Conservation (phyloP, 1,139 yeast genomes). For the Nadsonia starkeyi-henricii region DNA sequence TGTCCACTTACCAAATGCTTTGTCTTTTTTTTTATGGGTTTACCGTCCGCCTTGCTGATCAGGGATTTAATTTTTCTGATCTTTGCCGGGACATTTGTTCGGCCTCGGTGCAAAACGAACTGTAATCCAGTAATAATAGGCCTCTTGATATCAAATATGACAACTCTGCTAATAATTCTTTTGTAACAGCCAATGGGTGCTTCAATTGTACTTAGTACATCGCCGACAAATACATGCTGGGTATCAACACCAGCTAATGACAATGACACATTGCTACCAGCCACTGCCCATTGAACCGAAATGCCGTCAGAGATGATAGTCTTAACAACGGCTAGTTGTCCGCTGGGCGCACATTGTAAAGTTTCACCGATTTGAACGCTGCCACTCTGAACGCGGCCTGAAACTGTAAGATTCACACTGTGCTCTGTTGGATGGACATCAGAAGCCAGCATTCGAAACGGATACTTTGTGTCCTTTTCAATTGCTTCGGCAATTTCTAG, state of each 20-base stretch:
- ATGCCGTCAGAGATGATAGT: constrained; percentile 24
- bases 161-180: constrained; percentile 41
- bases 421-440: constrained; percentile 24
- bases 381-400: constrained; percentile 70
- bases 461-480: constrained; percentile 17
- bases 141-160: constrained; percentile 52
- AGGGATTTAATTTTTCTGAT: constrained; percentile 43
- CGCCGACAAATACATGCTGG: constrained; percentile 58
- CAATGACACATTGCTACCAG: constrained; percentile 58
- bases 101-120: constrained; percentile 69
- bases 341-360: constrained; percentile 42
- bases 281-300: constrained; percentile 34
- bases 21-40: constrained; percentile 36
- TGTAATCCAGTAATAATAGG: constrained; percentile 81
- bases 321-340: constrained; percentile 31
- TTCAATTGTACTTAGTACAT: constrained; percentile 43
- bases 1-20: constrained; percentile 65
- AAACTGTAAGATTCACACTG: constrained; percentile 31
- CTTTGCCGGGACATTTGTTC: constrained; percentile 63
- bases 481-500: constrained; percentile 25
- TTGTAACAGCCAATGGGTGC: constrained; percentile 35
- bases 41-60: constrained; percentile 32
- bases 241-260: constrained; percentile 36
- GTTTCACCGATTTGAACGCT: constrained; percentile 65
- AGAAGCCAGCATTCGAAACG: constrained; percentile 29